Evolutionary conservation across 257 asterid genomes (phyloP), one percentile per base, ranked within the genome.

Genomic region (Lantana camara): DNA sequence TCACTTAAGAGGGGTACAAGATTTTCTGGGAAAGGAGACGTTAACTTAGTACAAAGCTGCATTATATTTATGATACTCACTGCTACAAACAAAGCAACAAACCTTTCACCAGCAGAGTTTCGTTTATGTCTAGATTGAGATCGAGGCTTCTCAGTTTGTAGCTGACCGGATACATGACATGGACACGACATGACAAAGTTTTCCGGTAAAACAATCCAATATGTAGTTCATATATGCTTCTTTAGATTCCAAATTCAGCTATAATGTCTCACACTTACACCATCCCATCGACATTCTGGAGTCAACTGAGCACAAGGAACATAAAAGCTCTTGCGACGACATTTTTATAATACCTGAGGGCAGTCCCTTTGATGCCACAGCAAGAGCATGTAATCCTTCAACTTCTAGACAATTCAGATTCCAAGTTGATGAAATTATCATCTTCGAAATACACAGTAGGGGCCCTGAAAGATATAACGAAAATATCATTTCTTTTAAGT

Each of bases 101-200:
- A 87, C 97, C 97, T 80, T 75, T 75, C 70, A 17, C 63, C 44
- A 16, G 70, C 55, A 21, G 73, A 56, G 76, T 75, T 76, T 66
- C 72, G 69, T 70, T 77, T 80, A 67, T 51, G 72, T 79, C 67
- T 69, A 35, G 82, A 50, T 60, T 77, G 74, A 67, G 85, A 53
- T 63, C 68, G 73, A 46, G 75, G 75, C 42, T 58, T 63, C 69
- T 81, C 94, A 29, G 53, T 75, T 35, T 97, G 99, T 72, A 93
- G 82, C 68, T 78, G 75, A 71, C 70, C 73, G 42, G 80, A 60
- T 22, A 79, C 79, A 81, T 93, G 99, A 51, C 68, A 72, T 60
- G 99, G 99, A 73, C 99, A 93, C 47, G 87, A 73, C 83, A 87
- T 74, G 45, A 90, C 97, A 74, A 90, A 93, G 73, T 90, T 84